Evolutionary conservation across 2,329 filamentous ascomycete species (phyloP).

Genomic region (Tolypocladium guangdongense): DNA sequence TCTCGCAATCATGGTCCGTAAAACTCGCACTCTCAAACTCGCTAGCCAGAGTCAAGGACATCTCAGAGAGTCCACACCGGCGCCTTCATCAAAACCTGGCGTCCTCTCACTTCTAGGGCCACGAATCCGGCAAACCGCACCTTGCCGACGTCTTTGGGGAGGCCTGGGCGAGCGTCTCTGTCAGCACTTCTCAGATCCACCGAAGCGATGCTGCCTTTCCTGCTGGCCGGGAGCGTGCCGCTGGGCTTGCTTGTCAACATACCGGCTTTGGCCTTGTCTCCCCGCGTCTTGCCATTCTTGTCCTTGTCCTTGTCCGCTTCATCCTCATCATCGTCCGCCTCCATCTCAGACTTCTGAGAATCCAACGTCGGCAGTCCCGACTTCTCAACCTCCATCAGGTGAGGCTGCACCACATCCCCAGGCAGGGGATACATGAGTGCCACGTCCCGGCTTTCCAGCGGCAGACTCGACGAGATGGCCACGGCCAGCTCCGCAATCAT

Average conservation of each 20-base stretch:
- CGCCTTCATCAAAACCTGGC: constrained; percentile 65
- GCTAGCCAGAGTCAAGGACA: neutral
- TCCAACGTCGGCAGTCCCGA: constrained; percentile 50
- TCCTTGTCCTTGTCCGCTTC: constrained; percentile 30
- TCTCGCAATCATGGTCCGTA: neutral
- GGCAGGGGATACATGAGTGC: constrained; percentile 77
- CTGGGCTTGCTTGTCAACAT: constrained; percentile 18
- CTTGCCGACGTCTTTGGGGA: constrained; percentile 38
- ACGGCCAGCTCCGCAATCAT: constrained; percentile 92
- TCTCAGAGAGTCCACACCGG: constrained; percentile 53
- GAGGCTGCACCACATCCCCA: constrained; percentile 55
- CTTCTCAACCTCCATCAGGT: constrained; percentile 84
- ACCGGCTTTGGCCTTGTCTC: constrained; percentile 37
- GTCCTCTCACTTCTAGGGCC: constrained; percentile 61
- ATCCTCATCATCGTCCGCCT: constrained; percentile 29
- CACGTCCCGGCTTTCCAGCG: constrained; percentile 84
- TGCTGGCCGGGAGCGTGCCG: constrained; percentile 3
- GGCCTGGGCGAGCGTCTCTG: constrained; percentile 23
- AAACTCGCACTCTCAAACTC: neutral
- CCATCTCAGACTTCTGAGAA: constrained; percentile 28
- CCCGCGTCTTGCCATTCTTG: constrained; percentile 29
- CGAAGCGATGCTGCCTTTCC: constrained; percentile 16
- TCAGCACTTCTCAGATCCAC: constrained; percentile 24
- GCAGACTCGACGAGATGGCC: constrained; percentile 74
- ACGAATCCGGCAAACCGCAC: constrained; percentile 70